These are phyloP conservation scores for Ilyonectria mors-panacis DNA, from an alignment of 2,329 filamentous ascomycete species.

Conservation along the genomic window DNA sequence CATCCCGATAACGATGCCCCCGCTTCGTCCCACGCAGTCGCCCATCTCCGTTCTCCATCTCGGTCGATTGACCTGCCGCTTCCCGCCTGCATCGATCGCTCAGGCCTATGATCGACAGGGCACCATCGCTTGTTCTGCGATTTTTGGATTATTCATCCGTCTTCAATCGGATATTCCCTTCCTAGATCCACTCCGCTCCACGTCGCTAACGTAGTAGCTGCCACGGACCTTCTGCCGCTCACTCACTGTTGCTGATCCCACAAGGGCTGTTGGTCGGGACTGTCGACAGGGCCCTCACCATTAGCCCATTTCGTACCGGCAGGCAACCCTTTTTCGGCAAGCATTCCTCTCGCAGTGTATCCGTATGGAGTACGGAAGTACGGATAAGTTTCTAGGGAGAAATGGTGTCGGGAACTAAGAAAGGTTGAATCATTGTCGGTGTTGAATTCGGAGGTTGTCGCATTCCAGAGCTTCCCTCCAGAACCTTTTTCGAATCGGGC, in stretches of 20 bases:
- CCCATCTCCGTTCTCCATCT: background rate
- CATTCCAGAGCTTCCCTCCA: background rate
- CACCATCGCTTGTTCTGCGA: background rate
- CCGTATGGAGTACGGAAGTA: background rate
- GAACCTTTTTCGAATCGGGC: constrained; percentile 2
- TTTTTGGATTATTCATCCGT: background rate
- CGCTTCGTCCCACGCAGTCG: background rate
- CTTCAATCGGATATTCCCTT: background rate
- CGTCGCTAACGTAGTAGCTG: background rate
- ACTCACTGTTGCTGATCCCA: background rate
- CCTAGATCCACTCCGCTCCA: background rate
- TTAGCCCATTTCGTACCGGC: constrained; percentile 7
- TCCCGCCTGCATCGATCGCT: background rate
- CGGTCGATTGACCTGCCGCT: background rate
- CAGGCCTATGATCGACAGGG: background rate
- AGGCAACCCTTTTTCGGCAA: constrained; percentile 15
- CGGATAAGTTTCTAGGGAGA: background rate
- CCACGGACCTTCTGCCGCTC: background rate
- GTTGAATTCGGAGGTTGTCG: background rate
- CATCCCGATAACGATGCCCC: background rate
- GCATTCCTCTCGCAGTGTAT: background rate
- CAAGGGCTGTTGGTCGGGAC: background rate
- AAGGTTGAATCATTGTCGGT: constrained; percentile 5
- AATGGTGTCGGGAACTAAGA: constrained; percentile 12
- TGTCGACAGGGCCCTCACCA: constrained; percentile 5